These are phyloP conservation scores for Toxicodendron radicans DNA, from an alignment of 345 rosid species.

Conservation along the genomic window DNA sequence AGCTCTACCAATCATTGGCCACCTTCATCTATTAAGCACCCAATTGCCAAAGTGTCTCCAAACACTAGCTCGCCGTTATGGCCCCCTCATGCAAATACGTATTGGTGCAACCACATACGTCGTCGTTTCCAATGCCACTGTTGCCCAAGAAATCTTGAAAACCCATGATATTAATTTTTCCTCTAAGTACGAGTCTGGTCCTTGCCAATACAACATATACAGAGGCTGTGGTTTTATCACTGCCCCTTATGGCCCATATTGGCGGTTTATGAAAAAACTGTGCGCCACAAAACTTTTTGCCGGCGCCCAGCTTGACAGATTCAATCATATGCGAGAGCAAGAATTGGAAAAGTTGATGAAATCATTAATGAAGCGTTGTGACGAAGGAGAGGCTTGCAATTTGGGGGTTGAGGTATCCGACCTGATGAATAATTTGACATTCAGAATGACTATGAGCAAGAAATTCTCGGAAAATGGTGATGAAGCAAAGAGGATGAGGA, in stretches of 20 bases:
- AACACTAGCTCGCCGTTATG: conserved; percentile 47
- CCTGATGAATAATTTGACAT: conserved; percentile 49
- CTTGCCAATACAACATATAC: conserved; percentile 52
- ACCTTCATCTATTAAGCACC: conserved; percentile 45
- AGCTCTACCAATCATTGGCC: conserved; percentile 48
- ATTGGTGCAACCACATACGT: conserved; percentile 39
- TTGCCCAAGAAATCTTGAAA: conserved; percentile 50
- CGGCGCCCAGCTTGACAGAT: conserved; percentile 53
- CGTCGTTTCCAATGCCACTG: conserved; percentile 47
- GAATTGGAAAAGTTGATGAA: conserved; percentile 45
- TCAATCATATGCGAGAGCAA: conserved; percentile 47
- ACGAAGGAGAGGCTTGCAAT: conserved; percentile 43
- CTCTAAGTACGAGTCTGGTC: conserved; percentile 54
- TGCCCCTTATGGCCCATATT: conserved; percentile 58
- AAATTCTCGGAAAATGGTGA: conserved; percentile 32
- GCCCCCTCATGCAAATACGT: conserved; percentile 55
- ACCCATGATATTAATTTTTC: conserved; percentile 54
- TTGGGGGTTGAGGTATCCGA: conserved; percentile 43
- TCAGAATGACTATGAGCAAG: conserved; percentile 61
- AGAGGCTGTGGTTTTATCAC: conserved; percentile 52
- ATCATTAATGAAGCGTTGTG: conserved; percentile 28
- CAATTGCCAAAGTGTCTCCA: conserved; percentile 50
- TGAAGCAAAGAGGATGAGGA: conserved; percentile 50
- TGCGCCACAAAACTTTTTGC: conserved; percentile 59
- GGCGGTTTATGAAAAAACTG: conserved; percentile 76